A percentile compares a stretch with the other conserved stretches of the same genome.
Conservation (phyloP, 2,329 filamentous ascomycete species). For the Leptodontidium sp. region DNA sequence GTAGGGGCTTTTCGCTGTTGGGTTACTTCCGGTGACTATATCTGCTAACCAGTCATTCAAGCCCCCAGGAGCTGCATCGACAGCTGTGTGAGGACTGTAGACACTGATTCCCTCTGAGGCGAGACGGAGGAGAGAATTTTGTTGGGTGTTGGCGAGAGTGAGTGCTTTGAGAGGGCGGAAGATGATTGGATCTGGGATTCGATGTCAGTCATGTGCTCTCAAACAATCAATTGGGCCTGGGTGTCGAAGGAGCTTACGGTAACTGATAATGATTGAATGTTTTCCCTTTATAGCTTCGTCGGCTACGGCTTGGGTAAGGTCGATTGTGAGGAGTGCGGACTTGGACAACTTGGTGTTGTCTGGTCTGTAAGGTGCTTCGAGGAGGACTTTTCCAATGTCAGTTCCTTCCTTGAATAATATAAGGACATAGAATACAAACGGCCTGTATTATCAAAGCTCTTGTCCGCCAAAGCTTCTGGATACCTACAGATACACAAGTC, state of each 20-base stretch:
- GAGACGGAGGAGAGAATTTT: constrained; percentile 82
- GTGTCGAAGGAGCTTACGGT: constrained; percentile 66
- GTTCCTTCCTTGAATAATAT: constrained; percentile 13
- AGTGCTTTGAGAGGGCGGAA: constrained; percentile 92
- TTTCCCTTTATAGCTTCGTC: constrained; percentile 84
- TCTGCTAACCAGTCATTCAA: constrained; percentile 95
- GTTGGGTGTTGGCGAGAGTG: constrained; percentile 84
- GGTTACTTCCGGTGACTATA: constrained; percentile 65
- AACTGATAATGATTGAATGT: constrained; percentile 84
- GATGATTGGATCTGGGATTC: constrained; percentile 83
- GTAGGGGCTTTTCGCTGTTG: constrained; percentile 19
- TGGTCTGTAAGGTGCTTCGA: constrained; percentile 72
- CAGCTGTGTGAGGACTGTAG: constrained; percentile 94
- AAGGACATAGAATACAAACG: constrained; percentile 48
- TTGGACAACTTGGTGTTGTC: constrained; percentile 59
- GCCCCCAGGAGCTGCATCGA: constrained; percentile 85
- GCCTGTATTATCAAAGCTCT: constrained; percentile 96
- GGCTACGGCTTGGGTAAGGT: constrained; percentile 87
- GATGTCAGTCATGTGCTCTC: constrained; percentile 17
- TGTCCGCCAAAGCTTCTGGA: constrained; percentile 87
- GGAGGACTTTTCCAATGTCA: constrained; percentile 59
- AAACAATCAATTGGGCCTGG: neutral
- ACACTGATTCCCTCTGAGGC: constrained; percentile 90
- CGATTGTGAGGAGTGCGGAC: constrained; percentile 83
- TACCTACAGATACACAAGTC: constrained; percentile 64